Percentiles rank a stretch among this genome's conserved stretches.
phyloP scores from a whole-genome alignment of 108 stramenopile species.

The Asterionellopsis glacialis region DNA sequence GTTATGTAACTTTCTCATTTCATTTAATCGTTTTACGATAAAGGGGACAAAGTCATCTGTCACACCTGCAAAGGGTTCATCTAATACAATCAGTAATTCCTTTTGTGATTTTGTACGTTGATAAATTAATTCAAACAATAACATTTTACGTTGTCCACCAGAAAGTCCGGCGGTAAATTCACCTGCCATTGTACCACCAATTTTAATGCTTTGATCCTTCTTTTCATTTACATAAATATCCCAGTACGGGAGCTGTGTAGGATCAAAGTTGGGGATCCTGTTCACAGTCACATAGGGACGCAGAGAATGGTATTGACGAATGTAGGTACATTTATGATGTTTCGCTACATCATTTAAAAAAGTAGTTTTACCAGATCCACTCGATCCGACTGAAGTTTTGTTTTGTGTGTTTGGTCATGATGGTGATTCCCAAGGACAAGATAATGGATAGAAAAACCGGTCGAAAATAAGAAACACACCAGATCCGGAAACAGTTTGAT shows the following conservation, averaged over 20 bases:
- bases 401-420: background rate
- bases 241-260: conserved; percentile 64
- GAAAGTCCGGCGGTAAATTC: conserved; percentile 60
- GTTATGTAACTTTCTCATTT: conserved; percentile 51
- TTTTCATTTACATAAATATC: conserved; percentile 52
- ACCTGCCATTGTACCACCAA: conserved; percentile 73
- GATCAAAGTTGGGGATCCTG: conserved; percentile 64
- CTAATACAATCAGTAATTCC: conserved; percentile 46
- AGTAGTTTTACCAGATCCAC: conserved; percentile 53
- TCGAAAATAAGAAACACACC: background rate
- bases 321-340: conserved; percentile 65
- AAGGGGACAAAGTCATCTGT: conserved; percentile 76
- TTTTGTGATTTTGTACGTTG: conserved; percentile 45
- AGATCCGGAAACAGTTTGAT: no score
- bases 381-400: conserved; percentile 6
- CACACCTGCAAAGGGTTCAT: conserved; percentile 71
- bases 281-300: conserved; percentile 56
- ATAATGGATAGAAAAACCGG: background rate
- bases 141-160: conserved; percentile 61
- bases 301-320: conserved; percentile 70
- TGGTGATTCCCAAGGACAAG: background rate
- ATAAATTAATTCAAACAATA: conserved; percentile 62
- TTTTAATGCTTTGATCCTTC: conserved; percentile 36
- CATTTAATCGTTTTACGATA: conserved; percentile 41
- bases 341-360: conserved; percentile 71